phyloP scores from a whole-genome alignment of 2,329 filamentous ascomycete species.

The Aspergillus sp. region DNA sequence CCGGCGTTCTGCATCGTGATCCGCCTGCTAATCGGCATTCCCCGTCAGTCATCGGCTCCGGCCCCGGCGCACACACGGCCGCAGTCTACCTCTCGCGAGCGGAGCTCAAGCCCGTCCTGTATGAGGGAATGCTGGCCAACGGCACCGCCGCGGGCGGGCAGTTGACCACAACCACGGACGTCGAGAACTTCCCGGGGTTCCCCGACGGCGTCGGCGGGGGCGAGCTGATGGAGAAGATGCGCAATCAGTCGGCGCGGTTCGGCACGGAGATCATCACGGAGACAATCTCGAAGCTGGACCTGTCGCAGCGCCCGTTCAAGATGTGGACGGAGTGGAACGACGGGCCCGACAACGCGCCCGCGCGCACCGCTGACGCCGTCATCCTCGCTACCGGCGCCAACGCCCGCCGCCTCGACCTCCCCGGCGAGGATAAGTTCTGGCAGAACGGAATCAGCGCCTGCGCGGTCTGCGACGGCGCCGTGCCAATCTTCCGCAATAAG shows the following conservation, averaged over 20 bases:
- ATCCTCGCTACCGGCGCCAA: constrained; percentile 95
- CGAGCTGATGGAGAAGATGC: constrained; percentile 93
- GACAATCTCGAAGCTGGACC: constrained; percentile 81
- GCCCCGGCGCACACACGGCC: constrained; percentile 93
- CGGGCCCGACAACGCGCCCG: constrained; percentile 55
- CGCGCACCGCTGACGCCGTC: constrained; percentile 78
- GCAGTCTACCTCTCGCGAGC: constrained; percentile 93
- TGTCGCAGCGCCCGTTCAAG: constrained; percentile 76
- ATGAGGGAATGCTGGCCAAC: constrained; percentile 96
- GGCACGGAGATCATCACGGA: constrained; percentile 89
- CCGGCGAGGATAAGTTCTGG: constrained; percentile 94
- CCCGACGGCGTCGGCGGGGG: constrained; percentile 76
- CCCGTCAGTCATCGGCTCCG: constrained; percentile 70
- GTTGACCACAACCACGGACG: constrained; percentile 94
- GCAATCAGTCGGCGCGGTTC: constrained; percentile 79
- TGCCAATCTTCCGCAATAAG: constrained; percentile 96
- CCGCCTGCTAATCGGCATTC: constrained; percentile 10
- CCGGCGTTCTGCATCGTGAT: constrained; percentile 8
- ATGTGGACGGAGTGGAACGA: constrained; percentile 87
- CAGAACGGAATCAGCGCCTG: constrained; percentile 93
- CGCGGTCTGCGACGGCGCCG: constrained; percentile 92
- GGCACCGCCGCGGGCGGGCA: constrained; percentile 93
- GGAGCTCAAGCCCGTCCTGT: constrained; percentile 87
- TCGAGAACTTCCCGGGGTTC: constrained; percentile 98
- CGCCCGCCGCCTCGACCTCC: constrained; percentile 69